Evolutionary conservation across 257 asterid species (phyloP), one percentile per base, ranked within the genome.

Genomic region (Solanum phureja): DNA sequence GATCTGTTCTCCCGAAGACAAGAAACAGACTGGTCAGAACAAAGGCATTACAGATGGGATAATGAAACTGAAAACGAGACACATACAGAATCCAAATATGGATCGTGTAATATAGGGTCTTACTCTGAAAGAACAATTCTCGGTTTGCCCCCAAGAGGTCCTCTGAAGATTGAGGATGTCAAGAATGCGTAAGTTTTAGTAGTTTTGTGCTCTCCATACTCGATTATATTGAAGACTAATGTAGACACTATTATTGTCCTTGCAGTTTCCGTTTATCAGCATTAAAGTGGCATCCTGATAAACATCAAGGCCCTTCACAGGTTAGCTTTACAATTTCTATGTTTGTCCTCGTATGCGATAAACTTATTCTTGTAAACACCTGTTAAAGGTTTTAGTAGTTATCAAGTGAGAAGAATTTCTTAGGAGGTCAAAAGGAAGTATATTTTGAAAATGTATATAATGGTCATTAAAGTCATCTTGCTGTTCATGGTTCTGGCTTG

Each of bases 211-310:
- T 29, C 29, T 29, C 29, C 29, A 29, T 29, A 29, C 29, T 29
- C 29, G 29, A 29, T 29, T 29, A 29, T 29, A 29, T 82, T 46
- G 16, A 73, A 21, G 3, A 86, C 29, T 81, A 46, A 81, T 81
- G 24, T 29, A 46, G 24, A 23, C 33, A 77, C n/a, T 64, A 74
- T 86, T 21, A 75, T 46, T 87, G 23, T 56, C 42, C 68, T 88
- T 92, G 94, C 94, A 95, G 99, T 52, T 96, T 96, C 88, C 98
- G 96, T 81, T 84, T 44, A 49, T 93, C 98, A 37, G 98, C 99
- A 89, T 87, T 96, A 89, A 96, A 92, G 90, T 96, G 99, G 99
- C 99, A 96, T 90, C 99, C 99, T 33, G 99, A 96, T 89, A 94
- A 92, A 90, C 96, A 96, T 91, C 99, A 93, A 91, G 94, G 95